Evolutionary conservation across 106 monocot genomes (phyloP), one percentile per base, ranked within the genome.

Genomic region (Dioscorea dumetorum): DNA sequence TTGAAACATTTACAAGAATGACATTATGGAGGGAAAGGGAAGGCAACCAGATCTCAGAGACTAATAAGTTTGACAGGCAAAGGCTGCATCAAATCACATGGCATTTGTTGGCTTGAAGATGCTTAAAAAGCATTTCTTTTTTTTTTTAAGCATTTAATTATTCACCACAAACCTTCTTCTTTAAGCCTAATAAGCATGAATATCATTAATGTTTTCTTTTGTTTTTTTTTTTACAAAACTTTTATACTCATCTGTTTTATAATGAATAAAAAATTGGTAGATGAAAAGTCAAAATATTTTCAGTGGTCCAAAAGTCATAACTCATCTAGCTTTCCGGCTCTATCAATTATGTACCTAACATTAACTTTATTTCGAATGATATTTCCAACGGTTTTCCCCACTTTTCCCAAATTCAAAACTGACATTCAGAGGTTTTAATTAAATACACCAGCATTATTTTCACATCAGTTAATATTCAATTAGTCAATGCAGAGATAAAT

Each of bases 1-100:
- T 48, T 64, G 20, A 19, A 5, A 24, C 14, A 66, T 23, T 33
- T 24, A 66, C 66, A 24, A 51, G 23, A 50, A 66, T 50, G 49
- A 15, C 66, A 49, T 4, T 33, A n/a, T 0, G 17, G 9, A 4
- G 17, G n/a, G 13, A 34, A 8, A 12, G 35, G 8, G 15, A n/a
- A 12, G 35, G 8, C 5, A n/a, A 17, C 18, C 41, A 63, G 63
- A 48, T 21, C 64, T 9, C 3, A 28, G 28, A 28, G 28, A 28
- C 19, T 20, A 41, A 6, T 6, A 41, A 41, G 48, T 48, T 6
- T 23, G 22, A 15, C 7, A 24, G 50, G 24, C 49, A 66, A 66
- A 66, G 41, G 66, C 66, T 66, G 64, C 19, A 22, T 66, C 19
- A 24, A 49, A 66, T 24, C 66, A 66, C 66, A 66, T 66, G 66